Conservation (phyloP, 208 protist species). For the Naegleria gruberi region DNA sequence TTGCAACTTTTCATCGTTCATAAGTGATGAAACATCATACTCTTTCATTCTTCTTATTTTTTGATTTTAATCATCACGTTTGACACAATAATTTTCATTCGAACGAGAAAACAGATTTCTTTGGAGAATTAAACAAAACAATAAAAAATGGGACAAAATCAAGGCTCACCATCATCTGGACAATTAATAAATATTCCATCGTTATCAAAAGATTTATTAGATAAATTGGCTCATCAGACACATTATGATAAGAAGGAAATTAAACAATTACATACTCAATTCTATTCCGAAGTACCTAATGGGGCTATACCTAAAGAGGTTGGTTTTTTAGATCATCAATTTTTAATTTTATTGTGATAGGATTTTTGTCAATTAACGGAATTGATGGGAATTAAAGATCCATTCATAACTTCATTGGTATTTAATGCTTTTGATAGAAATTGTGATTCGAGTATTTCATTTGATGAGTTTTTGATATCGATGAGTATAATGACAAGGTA, state of each 20-base stretch:
- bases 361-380: constrained; percentile 24
- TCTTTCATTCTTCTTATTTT: too few relatives aligned
- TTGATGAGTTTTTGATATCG: constrained; percentile 13
- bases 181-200: background rate
- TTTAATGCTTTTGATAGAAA: constrained; percentile 24
- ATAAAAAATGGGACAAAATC: constrained; percentile 5
- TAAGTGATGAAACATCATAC: too few relatives aligned
- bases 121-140: too few relatives aligned
- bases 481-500: constrained; percentile 17
- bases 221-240: background rate
- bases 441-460: background rate
- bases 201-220: background rate
- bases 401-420: constrained; percentile 13
- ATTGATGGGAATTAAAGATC: constrained; percentile 25
- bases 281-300: background rate
- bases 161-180: background rate
- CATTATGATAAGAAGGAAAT: constrained; percentile 19
- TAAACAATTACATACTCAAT: constrained; percentile 18
- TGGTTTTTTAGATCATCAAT: background rate
- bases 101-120: too few relatives aligned
- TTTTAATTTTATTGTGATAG: background rate
- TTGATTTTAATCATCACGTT: too few relatives aligned
- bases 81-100: too few relatives aligned
- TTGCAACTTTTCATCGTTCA: too few relatives aligned
- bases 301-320: constrained; percentile 9